phyloP scores from a whole-genome alignment of 495 filamentous ascomycete species.

The Talaromyces thailandensis region DNA sequence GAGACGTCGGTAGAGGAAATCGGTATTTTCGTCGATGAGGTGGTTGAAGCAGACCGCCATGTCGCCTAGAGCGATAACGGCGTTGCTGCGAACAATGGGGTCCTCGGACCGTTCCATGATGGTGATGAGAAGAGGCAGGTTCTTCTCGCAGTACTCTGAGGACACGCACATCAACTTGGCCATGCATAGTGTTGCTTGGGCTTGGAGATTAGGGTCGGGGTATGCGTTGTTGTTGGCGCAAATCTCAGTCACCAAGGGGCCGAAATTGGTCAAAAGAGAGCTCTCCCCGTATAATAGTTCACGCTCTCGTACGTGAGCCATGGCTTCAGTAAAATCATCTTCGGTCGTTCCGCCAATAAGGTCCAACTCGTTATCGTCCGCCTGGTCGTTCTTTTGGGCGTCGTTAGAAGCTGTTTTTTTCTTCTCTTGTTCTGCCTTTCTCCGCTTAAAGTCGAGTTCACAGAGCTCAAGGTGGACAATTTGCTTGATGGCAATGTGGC shows the following conservation, averaged over 20 bases:
- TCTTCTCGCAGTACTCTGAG: conserved; percentile 88
- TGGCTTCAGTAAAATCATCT: conserved; percentile 96
- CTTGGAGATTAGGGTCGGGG: conserved; percentile 77
- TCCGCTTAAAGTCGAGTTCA: conserved; percentile 93
- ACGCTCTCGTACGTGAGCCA: conserved; percentile 87
- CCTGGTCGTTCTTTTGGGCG: conserved; percentile 37
- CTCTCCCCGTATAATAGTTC: conserved; percentile 84
- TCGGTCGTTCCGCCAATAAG: conserved; percentile 95
- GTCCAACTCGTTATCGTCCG: conserved; percentile 74
- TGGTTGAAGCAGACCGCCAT: conserved; percentile 99
- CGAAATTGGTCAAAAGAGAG: conserved; percentile 81
- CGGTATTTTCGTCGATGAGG: conserved; percentile 97
- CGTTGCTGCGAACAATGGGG: conserved; percentile 85
- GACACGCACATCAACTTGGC: conserved; percentile 98
- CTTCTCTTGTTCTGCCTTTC: conserved; percentile 92
- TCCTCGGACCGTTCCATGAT: conserved; percentile 92
- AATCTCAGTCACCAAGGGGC: conserved; percentile 83
- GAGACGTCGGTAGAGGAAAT: conserved; percentile 90
- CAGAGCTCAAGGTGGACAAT: conserved; percentile 99
- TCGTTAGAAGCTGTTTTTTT: conserved; percentile 48
- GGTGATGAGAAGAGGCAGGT: conserved; percentile 90
- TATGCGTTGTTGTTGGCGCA: conserved; percentile 91
- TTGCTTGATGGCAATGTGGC: conserved; percentile 95
- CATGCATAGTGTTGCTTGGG: conserved; percentile 89
- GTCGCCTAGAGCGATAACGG: conserved; percentile 92